Evolutionary conservation across 169 alveolate genomes (phyloP), one percentile per base, ranked within the genome.

Genomic region (Babesia ovata): DNA sequence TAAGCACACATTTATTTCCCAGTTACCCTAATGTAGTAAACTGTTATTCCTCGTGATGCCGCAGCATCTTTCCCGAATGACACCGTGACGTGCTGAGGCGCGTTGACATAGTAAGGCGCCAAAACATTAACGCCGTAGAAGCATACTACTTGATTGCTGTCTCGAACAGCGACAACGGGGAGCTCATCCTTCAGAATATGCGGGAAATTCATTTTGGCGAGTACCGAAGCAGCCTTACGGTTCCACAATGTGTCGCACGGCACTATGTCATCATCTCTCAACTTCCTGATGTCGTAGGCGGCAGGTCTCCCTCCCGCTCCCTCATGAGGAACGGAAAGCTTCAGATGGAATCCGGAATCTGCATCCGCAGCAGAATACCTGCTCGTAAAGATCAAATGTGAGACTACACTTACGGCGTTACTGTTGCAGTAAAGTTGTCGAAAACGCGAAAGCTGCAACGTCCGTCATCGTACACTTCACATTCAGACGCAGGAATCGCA

Each of bases 61-160:
- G 19, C 70, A 28, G 70, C 53, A 0, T 56, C 36, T 44, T 45
- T 53, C 29, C 66, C 53, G n/a, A 29, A 70, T 11, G 66, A 53
- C 6, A 70, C 9, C 22, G 21, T 39, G 54, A 21, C 67, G 53
- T 36, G 29, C 66, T 77, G 74, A 13, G 56, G 67, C 6, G 29
- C n/a, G 28, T 46, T 8, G 29, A 21, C 62, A 50, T 48, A 74
- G 53, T 75, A 82, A 13, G 89, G 89, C 10, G 89, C 69, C 21
- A 26, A 50, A 24, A 75, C 36, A 67, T 75, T 82, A 19, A 75
- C 17, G 48, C 89, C 89, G 69, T 82, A 82, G n/a, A 82, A 53
- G 62, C 89, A 63, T 21, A 82, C 33, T 14, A 82, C 82, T 19
- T 82, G 50, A 52, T 74, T 82, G 56, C 74, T 75, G 26, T 75